phyloP scores from a whole-genome alignment of 2,329 filamentous ascomycete species.

The Diaporthe destruens region DNA sequence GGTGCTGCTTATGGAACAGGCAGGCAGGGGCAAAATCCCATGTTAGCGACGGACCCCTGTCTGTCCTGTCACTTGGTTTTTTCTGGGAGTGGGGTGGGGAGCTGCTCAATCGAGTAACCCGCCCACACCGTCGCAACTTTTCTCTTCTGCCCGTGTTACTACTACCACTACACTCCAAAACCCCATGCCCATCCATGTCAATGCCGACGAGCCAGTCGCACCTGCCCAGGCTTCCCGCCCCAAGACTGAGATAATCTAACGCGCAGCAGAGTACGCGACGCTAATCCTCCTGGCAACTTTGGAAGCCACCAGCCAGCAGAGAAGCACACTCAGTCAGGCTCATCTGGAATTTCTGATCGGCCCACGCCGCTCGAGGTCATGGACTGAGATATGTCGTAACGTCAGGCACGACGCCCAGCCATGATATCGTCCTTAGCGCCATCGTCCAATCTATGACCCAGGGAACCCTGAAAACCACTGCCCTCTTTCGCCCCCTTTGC shows the following conservation, averaged over 20 bases:
- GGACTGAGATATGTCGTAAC: conserved; percentile 4
- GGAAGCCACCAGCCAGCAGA: not conserved
- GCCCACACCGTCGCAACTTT: conserved; percentile 17
- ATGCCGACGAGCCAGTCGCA: not conserved
- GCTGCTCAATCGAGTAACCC: conserved; percentile 16
- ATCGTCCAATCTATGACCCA: conserved; percentile 28
- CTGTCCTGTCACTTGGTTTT: conserved; percentile 22
- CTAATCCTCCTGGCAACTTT: conserved; percentile 2
- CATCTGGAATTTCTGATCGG: not conserved
- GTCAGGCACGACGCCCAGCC: conserved; percentile 13
- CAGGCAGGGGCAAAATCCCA: conserved; percentile 13
- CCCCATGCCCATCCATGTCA: not conserved
- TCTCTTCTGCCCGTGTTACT: not conserved
- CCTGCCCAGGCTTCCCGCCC: not conserved
- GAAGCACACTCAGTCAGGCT: no score
- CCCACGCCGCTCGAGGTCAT: not conserved
- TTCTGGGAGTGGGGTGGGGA: conserved; percentile 8
- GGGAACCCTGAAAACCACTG: not conserved
- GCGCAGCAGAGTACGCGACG: not conserved
- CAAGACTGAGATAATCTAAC: not conserved
- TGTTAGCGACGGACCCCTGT: not conserved
- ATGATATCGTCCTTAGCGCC: conserved; percentile 35
- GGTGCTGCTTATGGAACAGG: not conserved
- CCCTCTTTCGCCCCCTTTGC: conserved; percentile 12
- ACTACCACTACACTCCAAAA: conserved; percentile 10